Evolutionary conservation across 1,284 basidiomycete species (phyloP), one percentile per base, ranked within the genome.

Genomic region (Pulchroboletus neoregius): DNA sequence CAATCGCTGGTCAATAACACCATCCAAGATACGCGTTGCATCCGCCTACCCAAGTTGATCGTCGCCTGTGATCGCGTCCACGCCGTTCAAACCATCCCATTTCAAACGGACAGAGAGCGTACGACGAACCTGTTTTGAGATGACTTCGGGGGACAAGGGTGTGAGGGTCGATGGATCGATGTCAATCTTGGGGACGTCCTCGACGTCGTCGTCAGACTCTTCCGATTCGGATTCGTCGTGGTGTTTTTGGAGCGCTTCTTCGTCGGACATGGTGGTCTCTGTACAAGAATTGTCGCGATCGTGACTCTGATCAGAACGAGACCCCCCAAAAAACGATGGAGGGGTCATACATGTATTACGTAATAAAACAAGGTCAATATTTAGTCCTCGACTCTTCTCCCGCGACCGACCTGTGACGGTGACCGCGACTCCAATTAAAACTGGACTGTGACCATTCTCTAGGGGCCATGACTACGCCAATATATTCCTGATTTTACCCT

Each of bases 131-230:
- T 99, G 95, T 77, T 95, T 96, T 58, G 88, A 87, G 67, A 99
- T 98, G 61, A 99, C 95, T 69, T 97, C 91, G 16, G 93, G 95
- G 39, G 88, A 91, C 47, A 98, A 77, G 40, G 95, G 91, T 40
- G 90, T 91, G 58, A 99, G 78, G 67, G 82, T 89, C 46, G 87
- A 76, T 9, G 78, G 71, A 72, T 94, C 91, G 60, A 94, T 69
- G 20, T 90, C 76, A 57, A 92, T 66, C 49, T 76, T 71, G 28
- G 80, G 78, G 55, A 84, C 52, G n/a, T 65, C 67, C 36, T 82
- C 79, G 28, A 71, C 65, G 6, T 67, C 70, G 39, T 77, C 76
- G 40, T 82, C 82, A 37, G 80, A 81, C 33, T 82, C 76, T 49
- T 85, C 84, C 12, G 82, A 84, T 12, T 83, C 84, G 2, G 80